Evolutionary conservation across 331 rosid genomes (phyloP), one percentile per base, ranked within the genome.

Genomic region (Quercus lobata): DNA sequence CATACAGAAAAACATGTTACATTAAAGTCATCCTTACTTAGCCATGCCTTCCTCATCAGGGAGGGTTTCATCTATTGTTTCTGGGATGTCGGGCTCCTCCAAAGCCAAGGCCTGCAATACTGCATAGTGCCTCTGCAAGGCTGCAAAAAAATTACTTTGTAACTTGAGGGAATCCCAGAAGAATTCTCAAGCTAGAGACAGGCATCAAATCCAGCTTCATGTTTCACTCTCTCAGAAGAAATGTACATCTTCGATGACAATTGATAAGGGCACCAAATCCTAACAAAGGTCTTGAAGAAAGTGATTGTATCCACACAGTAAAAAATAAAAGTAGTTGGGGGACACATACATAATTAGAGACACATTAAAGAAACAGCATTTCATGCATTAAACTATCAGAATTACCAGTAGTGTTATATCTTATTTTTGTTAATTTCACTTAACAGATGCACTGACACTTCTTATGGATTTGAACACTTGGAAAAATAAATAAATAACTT

Each of bases 11-110:
- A 80, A n/a, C 24, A 68, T 15, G 1, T 46, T 44, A 25, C 29
- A 25, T 72, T 56, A 75, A 49, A 34, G 57, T 63, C 62, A 61
- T 14, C 69, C 74, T 83, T 84, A 90, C 99, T 93, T 92, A 46
- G 97, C 78, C 91, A 95, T 83, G 83, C 97, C 97, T 89, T 92
- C 97, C 80, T 89, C 97, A 63, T 93, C 97, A 66, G 99, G 99
- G 62, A 82, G 46, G 32, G 99, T 92, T 83, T 95, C 97, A 82
- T 95, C 99, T 73, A 73, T 89, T 61, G 85, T 87, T 80, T 93
- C 97, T n/a, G 96, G 97, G 73, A 95, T 89, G 35, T 93, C 99
- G 74, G 84, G 91, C 82, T 92, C 97, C 37, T 90, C 97, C 86
- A 93, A 81, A 77, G 99, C 99, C 69, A 92, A 84, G 63, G 98